Evolutionary conservation across 1,284 basidiomycete species (phyloP).

Genomic region (Austroboletus novae-zelandiae): DNA sequence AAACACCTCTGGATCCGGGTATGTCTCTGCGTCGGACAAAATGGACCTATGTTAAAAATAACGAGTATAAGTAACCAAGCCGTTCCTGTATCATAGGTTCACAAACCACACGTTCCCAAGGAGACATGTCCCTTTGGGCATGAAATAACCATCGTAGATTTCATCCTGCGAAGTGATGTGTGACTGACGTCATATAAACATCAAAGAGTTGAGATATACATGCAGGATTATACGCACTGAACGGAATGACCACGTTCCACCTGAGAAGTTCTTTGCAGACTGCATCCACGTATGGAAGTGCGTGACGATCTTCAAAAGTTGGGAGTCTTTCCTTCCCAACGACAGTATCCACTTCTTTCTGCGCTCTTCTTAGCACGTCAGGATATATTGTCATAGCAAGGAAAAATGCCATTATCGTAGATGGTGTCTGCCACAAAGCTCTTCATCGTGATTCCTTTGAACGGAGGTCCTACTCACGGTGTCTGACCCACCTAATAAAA

Average conservation of each 20-base stretch:
- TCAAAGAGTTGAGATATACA: conserved; percentile 5
- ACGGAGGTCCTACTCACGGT: too few relatives aligned
- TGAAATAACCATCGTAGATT: too few relatives aligned
- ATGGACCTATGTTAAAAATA: too few relatives aligned
- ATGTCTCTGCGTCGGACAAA: conserved; percentile 12
- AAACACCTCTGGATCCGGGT: conserved; percentile 14
- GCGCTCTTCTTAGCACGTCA: too few relatives aligned
- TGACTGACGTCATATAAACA: neutral
- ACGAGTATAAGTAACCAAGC: neutral
- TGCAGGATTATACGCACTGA: neutral
- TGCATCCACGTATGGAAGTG: neutral
- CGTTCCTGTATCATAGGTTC: neutral
- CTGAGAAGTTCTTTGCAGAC: neutral
- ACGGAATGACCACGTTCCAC: neutral
- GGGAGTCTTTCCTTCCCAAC: too few relatives aligned
- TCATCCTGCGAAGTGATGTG: conserved; percentile 11
- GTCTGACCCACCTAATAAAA: too few relatives aligned
- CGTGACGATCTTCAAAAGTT: too few relatives aligned
- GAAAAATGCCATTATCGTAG: too few relatives aligned
- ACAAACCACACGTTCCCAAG: conserved; percentile 8
- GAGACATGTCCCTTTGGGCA: neutral
- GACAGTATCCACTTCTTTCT: too few relatives aligned
- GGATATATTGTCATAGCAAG: too few relatives aligned
- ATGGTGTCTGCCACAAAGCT: too few relatives aligned
- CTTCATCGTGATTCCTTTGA: too few relatives aligned